Percentiles rank a stretch among this genome's conserved stretches.
Evolutionary conservation across 2,329 filamentous ascomycete genomes (phyloP).

Genomic region (Canariomyces notabilis): DNA sequence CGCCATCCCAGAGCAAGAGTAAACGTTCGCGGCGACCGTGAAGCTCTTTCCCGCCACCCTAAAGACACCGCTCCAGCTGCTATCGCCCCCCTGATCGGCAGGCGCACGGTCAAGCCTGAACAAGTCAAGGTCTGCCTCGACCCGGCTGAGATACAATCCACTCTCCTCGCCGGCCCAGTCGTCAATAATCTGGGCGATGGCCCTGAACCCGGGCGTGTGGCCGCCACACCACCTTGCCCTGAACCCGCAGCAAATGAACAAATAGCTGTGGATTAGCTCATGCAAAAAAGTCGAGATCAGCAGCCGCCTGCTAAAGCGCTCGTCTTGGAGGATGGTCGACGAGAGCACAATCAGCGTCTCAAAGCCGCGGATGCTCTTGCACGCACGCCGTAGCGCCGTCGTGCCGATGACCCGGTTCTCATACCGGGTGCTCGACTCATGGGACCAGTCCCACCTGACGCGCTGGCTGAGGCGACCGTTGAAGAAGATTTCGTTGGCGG

Average conservation of each 20-base stretch:
- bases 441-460: conserved; percentile 59
- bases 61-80: not conserved
- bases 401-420: conserved; percentile 55
- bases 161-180: conserved; percentile 51
- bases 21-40: conserved; percentile 5
- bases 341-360: conserved; percentile 61
- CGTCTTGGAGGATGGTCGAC: conserved; percentile 51
- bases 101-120: conserved; percentile 35
- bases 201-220: conserved; percentile 55
- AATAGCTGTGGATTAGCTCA: conserved; percentile 62
- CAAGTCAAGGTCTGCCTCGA: conserved; percentile 56
- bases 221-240: conserved; percentile 51
- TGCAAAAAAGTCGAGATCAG: conserved; percentile 62
- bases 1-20: conserved; percentile 21
- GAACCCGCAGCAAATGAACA: conserved; percentile 59
- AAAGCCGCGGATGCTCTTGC: conserved; percentile 42
- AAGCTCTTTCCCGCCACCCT: not conserved
- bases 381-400: conserved; percentile 50
- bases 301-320: conserved; percentile 53
- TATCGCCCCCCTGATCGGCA: not conserved
- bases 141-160: conserved; percentile 50
- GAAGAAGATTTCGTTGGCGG: conserved; percentile 61
- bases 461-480: conserved; percentile 49
- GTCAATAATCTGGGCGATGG: conserved; percentile 57
- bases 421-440: conserved; percentile 45